These are phyloP conservation scores for Blastomyces parvus DNA, from an alignment of 2,329 filamentous ascomycete genomes.

Conservation along the genomic window DNA sequence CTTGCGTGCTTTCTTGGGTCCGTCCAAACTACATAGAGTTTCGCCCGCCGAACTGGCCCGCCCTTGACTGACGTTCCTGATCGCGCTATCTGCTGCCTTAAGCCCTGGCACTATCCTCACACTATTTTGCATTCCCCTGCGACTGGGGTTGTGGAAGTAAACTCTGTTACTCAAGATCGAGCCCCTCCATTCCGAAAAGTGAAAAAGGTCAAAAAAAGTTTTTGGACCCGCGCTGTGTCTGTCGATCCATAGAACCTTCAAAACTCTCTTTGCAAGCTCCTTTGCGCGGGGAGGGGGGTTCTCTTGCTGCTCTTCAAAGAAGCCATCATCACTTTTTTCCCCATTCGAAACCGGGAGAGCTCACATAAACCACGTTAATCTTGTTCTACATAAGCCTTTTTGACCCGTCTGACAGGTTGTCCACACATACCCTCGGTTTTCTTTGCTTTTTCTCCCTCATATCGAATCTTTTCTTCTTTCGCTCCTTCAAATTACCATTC, in stretches of 20 bases:
- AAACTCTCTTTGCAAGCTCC: slow-evolving; percentile 4
- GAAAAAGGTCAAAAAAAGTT: slow-evolving; percentile 2
- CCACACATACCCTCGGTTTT: slow-evolving; percentile 5
- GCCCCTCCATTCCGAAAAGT: slow-evolving; percentile 4
- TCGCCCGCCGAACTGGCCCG: slow-evolving; percentile 3
- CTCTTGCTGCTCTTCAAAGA: neutral
- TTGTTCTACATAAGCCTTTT: slow-evolving; percentile 6
- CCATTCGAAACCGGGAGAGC: neutral
- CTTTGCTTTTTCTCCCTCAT: slow-evolving; percentile 8
- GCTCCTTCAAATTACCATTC: slow-evolving; percentile 7
- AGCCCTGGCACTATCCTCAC: neutral
- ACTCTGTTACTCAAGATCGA: slow-evolving; percentile 6
- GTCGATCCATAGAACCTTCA: slow-evolving; percentile 7
- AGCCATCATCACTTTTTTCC: slow-evolving; percentile 4
- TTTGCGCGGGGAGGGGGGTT: neutral
- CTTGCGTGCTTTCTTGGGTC: neutral
- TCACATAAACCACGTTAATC: slow-evolving; percentile 1
- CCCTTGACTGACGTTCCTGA: slow-evolving; percentile 5
- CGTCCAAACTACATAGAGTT: slow-evolving; percentile 2
- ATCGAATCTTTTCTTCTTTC: slow-evolving; percentile 7
- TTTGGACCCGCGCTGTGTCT: slow-evolving; percentile 4
- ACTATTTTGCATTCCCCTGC: neutral
- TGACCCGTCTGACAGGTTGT: slow-evolving; percentile 1
- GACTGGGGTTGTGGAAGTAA: slow-evolving; percentile 3
- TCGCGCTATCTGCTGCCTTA: slow-evolving; percentile 8